Percentiles rank a stretch among this genome's conserved stretches.
Evolutionary conservation across 106 monocot genomes (phyloP).

Genomic region (Amphibolis antarctica): DNA sequence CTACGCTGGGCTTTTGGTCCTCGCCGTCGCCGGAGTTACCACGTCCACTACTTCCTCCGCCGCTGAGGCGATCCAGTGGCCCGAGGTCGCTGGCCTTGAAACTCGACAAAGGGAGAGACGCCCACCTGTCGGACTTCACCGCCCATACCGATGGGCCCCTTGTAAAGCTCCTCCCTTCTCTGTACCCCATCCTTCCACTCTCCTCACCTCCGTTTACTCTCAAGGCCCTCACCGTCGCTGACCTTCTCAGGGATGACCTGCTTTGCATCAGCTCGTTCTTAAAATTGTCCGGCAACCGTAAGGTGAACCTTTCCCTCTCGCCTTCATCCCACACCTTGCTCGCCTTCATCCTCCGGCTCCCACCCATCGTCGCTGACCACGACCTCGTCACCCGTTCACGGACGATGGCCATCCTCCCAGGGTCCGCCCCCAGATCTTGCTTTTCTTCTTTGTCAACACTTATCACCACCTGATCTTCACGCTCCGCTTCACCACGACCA

Average conservation of each 20-base stretch:
- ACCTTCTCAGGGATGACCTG: background rate
- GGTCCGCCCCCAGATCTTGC: conserved; percentile 15
- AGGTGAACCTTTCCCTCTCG: conserved; percentile 58
- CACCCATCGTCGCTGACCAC: conserved; percentile 17
- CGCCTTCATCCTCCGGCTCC: conserved; percentile 44
- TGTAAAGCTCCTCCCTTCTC: background rate
- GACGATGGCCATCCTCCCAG: conserved; percentile 2
- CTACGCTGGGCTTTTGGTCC: background rate
- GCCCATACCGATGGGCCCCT: background rate
- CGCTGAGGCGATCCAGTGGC: background rate
- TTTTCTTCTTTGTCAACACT: conserved; percentile 4
- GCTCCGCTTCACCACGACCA: background rate
- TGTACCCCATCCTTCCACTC: conserved; percentile 1
- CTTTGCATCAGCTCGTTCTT: conserved; percentile 14
- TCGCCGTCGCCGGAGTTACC: background rate
- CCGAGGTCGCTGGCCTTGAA: background rate
- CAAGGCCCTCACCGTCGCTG: background rate
- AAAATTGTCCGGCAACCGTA: conserved; percentile 62
- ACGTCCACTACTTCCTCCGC: background rate
- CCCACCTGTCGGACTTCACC: conserved; percentile 1
- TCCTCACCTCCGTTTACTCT: background rate
- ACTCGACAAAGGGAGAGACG: background rate
- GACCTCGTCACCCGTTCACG: conserved; percentile 17
- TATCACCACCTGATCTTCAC: background rate
- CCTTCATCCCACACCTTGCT: conserved; percentile 52